phyloP scores from a whole-genome alignment of 495 filamentous ascomycete genomes.

The Ramalina intermedia region DNA sequence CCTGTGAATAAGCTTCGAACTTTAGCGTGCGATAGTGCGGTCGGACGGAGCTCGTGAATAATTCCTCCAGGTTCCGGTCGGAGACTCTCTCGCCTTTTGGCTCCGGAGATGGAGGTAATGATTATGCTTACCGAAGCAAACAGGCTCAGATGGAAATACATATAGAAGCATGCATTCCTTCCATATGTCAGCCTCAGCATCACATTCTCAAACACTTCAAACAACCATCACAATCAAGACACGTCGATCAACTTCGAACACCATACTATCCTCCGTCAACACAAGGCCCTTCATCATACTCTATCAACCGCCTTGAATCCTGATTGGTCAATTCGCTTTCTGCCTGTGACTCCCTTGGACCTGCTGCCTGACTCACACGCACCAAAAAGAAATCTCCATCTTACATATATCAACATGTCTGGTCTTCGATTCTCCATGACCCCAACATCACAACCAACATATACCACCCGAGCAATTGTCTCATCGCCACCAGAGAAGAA shows the following conservation, averaged over 20 bases:
- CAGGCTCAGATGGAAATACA: background rate
- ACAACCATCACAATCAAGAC: background rate
- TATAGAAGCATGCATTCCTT: background rate
- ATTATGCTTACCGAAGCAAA: no score
- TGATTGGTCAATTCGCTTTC: conserved; percentile 4
- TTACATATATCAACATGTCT: conserved; percentile 13
- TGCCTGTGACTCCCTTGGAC: conserved; percentile 1
- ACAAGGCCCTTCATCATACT: background rate
- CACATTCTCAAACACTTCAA: background rate
- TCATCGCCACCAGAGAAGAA: conserved; percentile 35
- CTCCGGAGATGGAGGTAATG: no score
- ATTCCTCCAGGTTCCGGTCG: no score
- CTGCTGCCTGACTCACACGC: conserved; percentile 12
- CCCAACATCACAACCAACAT: conserved; percentile 2
- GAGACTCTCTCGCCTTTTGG: no score
- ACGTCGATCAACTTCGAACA: background rate
- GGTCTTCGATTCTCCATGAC: conserved; percentile 9
- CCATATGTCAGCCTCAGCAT: background rate
- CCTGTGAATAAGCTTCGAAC: no score
- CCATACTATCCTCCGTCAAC: background rate
- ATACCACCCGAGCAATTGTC: conserved; percentile 2
- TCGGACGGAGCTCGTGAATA: no score
- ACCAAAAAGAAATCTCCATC: background rate
- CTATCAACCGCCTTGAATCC: background rate
- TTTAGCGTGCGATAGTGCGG: no score